phyloP scores from a whole-genome alignment of 2,329 filamentous ascomycete species.

The Teratosphaeria viscida region DNA sequence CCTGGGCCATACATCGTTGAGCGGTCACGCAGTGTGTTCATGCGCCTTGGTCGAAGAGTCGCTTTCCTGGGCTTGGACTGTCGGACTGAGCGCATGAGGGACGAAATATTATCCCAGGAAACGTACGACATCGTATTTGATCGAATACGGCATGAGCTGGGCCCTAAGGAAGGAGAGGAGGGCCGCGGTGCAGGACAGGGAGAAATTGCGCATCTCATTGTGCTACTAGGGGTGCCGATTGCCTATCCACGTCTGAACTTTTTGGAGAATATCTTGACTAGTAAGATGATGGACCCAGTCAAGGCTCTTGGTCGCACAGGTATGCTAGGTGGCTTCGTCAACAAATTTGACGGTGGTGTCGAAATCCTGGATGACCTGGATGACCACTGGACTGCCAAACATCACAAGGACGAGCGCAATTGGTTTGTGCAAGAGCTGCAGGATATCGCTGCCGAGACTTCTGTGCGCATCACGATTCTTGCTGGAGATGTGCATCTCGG shows the following conservation, averaged over 20 bases:
- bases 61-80: slow-evolving; percentile 82
- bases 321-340: slow-evolving; percentile 66
- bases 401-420: slow-evolving; percentile 82
- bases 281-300: slow-evolving; percentile 73
- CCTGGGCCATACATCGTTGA: slow-evolving; percentile 88
- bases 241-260: slow-evolving; percentile 42
- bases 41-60: slow-evolving; percentile 68
- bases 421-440: slow-evolving; percentile 85
- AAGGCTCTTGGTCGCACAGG: slow-evolving; percentile 80
- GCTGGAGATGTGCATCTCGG: slow-evolving; percentile 91
- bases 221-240: slow-evolving; percentile 64
- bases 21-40: slow-evolving; percentile 72
- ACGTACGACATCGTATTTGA: slow-evolving; percentile 84
- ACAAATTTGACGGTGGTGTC: slow-evolving; percentile 82
- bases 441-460: slow-evolving; percentile 85
- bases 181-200: slow-evolving; percentile 33
- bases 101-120: slow-evolving; percentile 68
- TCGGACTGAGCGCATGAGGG: slow-evolving; percentile 76
- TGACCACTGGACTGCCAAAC: slow-evolving; percentile 95
- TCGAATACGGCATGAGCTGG: slow-evolving; percentile 69
- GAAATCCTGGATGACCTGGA: slow-evolving; percentile 88
- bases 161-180: slow-evolving; percentile 34
- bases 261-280: slow-evolving; percentile 63
- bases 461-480: slow-evolving; percentile 80
- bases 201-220: slow-evolving; percentile 79